phyloP scores from a whole-genome alignment of 1,284 basidiomycete species.

The Marasmius fiardii region DNA sequence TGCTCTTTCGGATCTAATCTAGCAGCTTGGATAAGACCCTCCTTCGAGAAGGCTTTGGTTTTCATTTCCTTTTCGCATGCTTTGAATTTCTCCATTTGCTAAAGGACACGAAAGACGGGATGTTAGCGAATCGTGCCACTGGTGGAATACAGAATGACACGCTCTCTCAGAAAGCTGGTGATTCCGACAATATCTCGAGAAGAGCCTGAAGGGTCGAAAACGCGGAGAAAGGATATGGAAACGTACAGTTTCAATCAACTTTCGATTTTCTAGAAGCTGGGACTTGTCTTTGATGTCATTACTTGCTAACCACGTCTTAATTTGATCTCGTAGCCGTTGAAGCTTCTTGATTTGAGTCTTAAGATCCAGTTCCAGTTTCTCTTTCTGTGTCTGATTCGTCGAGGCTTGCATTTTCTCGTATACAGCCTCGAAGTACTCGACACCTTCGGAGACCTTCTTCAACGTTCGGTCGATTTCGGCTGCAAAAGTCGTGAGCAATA shows the following conservation, averaged over 20 bases:
- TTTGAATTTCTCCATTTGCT: conserved; percentile 99
- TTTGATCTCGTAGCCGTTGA: conserved; percentile 96
- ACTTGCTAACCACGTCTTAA: conserved; percentile 98
- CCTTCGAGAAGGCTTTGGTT: conserved; percentile 99
- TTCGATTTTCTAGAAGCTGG: conserved; percentile 87
- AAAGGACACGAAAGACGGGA: conserved; percentile 21
- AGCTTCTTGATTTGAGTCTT: conserved; percentile 99
- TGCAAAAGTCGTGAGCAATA: conserved; percentile 28
- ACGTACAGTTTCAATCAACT: conserved; percentile 95
- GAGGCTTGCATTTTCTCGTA: conserved; percentile 96
- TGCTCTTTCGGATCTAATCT: conserved; percentile 96
- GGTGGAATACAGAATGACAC: neutral
- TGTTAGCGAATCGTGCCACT: neutral
- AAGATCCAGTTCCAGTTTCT: conserved; percentile 92
- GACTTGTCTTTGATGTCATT: conserved; percentile 99
- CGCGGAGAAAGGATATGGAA: conserved; percentile 8
- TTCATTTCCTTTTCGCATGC: conserved; percentile 99
- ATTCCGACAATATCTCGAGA: neutral
- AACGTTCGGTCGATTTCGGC: conserved; percentile 96
- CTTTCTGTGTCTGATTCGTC: conserved; percentile 94
- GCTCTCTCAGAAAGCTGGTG: neutral
- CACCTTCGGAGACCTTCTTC: conserved; percentile 92
- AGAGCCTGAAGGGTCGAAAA: conserved; percentile 1
- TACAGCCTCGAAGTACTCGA: conserved; percentile 92
- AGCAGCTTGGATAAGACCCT: conserved; percentile 92